Conservation (phyloP, 1,284 basidiomycete species). For the Ceratobasidium sp. region DNA sequence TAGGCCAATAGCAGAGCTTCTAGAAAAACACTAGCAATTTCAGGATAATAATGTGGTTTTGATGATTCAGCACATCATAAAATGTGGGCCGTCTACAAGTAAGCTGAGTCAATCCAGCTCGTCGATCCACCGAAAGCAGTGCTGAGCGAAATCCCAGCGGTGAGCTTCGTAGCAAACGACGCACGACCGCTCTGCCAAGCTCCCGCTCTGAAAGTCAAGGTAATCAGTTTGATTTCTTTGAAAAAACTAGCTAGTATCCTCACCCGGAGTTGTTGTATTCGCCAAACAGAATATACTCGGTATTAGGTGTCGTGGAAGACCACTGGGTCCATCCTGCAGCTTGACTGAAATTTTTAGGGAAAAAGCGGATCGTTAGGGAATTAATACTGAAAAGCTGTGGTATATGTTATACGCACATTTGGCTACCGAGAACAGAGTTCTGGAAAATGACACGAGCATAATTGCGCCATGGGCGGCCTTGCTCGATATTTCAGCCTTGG, state of each 20-base stretch:
- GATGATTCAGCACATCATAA: neutral
- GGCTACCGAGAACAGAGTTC: slow-evolving; percentile 32
- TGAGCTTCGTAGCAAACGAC: slow-evolving; percentile 43
- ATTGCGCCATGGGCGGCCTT: slow-evolving; percentile 4
- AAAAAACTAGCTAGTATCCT: neutral
- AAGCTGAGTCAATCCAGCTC: slow-evolving; percentile 49
- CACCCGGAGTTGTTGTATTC: slow-evolving; percentile 49
- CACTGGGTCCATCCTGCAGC: slow-evolving; percentile 33
- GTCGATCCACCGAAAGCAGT: slow-evolving; percentile 50
- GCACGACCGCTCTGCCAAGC: slow-evolving; percentile 37
- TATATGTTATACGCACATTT: neutral
- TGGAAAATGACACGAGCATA: slow-evolving; percentile 51
- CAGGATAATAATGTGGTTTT: too few relatives aligned
- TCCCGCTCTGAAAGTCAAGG: neutral
- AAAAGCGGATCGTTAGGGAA: neutral
- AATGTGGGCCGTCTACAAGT: slow-evolving; percentile 33
- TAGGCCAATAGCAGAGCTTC: too few relatives aligned
- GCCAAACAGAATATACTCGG: slow-evolving; percentile 49
- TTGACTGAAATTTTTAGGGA: neutral
- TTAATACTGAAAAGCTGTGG: neutral
- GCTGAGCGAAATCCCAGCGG: slow-evolving; percentile 36
- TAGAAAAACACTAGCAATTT: too few relatives aligned
- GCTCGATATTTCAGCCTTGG: neutral
- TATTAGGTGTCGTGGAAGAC: slow-evolving; percentile 44
- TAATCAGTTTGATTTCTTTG: neutral